Evolutionary conservation across 352 stramenopile species (phyloP), one percentile per base, ranked within the genome.

Genomic region (Pythium dissotocum): DNA sequence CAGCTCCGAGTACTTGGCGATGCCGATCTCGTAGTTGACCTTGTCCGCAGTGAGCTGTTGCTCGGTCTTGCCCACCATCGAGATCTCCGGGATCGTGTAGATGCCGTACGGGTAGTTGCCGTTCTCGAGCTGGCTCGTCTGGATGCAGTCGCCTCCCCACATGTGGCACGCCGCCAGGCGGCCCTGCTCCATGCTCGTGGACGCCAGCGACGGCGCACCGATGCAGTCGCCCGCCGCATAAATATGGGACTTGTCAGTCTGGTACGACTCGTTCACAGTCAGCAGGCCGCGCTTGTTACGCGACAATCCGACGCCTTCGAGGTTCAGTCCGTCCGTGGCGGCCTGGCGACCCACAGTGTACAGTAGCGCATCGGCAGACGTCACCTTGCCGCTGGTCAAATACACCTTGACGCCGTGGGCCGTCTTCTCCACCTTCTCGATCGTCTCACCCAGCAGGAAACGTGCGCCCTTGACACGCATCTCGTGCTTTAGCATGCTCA

Each of bases 71-170:
- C 90, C 90, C 24, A 97, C 86, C 90, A 97, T 97, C 46, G 83
- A 94, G 62, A 97, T 96, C 65, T 97, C 90, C 1, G 90, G 90
- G 49, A 97, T 94, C 38, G 90, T 97, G 77, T 97, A 97, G 70
- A 97, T 97, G 58, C 90, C 90, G 69, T 96, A 97, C 48, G 90
- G 90, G 59, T 95, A 97, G 62, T 90, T 91, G 54, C 83, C 87
- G 58, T 65, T 90, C 65, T 90, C 80, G 32, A 92, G 72, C 69
- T 92, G 83, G 48, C 84, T 91, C 42, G 84, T 90, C 16, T 86
- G 75, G 60, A 94, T 76, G 18, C 80, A 74, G 30, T 79, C 48
- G 10, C 74, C 71, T 14, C 86, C 76, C 79, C 88, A 96, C 90
- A 97, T 97, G 72, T 96, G 88, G 67, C 82, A 90, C 30, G 87